Conservation (phyloP, 2,329 filamentous ascomycete species). For the Zopfia rhizophila region DNA sequence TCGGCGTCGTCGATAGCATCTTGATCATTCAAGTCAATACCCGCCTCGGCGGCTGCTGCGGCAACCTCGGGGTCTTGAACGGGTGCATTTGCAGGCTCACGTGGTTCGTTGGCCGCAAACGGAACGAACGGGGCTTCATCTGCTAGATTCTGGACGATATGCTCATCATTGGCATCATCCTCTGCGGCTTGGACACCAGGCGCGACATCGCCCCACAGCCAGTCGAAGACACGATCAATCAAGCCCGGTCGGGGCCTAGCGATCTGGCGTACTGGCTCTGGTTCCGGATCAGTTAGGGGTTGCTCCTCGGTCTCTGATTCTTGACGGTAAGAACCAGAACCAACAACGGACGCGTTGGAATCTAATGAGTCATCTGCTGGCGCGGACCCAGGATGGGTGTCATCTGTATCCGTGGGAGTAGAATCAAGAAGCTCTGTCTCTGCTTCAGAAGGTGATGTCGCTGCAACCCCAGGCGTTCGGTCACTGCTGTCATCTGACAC, state of each 20-base stretch:
- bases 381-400: background rate
- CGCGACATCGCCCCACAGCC: constrained; percentile 61
- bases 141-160: constrained; percentile 67
- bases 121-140: constrained; percentile 71
- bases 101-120: constrained; percentile 54
- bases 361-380: constrained; percentile 8
- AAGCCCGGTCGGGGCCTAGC: constrained; percentile 25
- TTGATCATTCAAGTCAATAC: constrained; percentile 73
- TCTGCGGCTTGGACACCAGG: constrained; percentile 36
- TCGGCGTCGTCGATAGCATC: constrained; percentile 85
- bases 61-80: constrained; percentile 67
- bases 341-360: constrained; percentile 12
- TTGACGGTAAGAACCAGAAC: constrained; percentile 19
- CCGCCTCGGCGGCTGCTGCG: constrained; percentile 73
- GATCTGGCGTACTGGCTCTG: constrained; percentile 17
- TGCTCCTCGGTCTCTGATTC: constrained; percentile 17
- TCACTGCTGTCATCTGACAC: constrained; percentile 16
- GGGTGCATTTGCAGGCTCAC: constrained; percentile 36
- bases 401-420: constrained; percentile 1
- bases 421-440: background rate
- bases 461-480: background rate
- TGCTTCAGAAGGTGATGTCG: background rate
- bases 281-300: constrained; percentile 3
- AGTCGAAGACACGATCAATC: constrained; percentile 53
- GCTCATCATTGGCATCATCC: constrained; percentile 64